Evolutionary conservation across 192 early-diverging fungal species (phyloP).

Genomic region (Coemansia aciculifera): DNA sequence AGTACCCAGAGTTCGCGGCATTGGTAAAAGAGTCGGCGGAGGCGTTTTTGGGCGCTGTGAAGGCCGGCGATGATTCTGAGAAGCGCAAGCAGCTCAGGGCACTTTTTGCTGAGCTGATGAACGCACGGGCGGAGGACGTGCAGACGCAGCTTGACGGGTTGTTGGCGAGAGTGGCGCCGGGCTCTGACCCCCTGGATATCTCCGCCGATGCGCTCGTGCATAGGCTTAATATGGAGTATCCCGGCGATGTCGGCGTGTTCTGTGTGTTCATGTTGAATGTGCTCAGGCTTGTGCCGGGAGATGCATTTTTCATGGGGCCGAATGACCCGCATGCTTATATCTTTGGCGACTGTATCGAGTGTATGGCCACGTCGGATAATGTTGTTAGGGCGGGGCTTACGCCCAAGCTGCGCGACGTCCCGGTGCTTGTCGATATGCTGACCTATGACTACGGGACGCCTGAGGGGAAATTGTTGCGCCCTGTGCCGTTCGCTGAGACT

Average conservation of each 20-base stretch:
- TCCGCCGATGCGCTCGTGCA: constrained; percentile 65
- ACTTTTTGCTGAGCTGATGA: constrained; percentile 68
- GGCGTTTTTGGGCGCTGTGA: constrained; percentile 34
- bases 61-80: constrained; percentile 30
- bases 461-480: constrained; percentile 75
- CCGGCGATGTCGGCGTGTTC: constrained; percentile 88
- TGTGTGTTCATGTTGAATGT: constrained; percentile 90
- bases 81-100: constrained; percentile 51
- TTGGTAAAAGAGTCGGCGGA: constrained; percentile 5
- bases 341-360: constrained; percentile 95
- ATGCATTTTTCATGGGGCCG: constrained; percentile 92
- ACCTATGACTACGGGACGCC: constrained; percentile 86
- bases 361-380: constrained; percentile 98
- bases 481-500: constrained; percentile 55
- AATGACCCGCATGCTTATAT: constrained; percentile 98
- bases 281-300: constrained; percentile 74
- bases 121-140: constrained; percentile 50
- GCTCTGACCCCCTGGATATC: constrained; percentile 16
- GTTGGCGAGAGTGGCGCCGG: constrained; percentile 49
- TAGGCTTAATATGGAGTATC: constrained; percentile 80
- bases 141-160: constrained; percentile 57
- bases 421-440: constrained; percentile 86
- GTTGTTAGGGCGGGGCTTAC: constrained; percentile 96
- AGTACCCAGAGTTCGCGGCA: constrained; percentile 76
- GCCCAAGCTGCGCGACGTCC: constrained; percentile 88